phyloP scores from a whole-genome alignment of 129 eudicot genomes.

The Glebionis coronaria region DNA sequence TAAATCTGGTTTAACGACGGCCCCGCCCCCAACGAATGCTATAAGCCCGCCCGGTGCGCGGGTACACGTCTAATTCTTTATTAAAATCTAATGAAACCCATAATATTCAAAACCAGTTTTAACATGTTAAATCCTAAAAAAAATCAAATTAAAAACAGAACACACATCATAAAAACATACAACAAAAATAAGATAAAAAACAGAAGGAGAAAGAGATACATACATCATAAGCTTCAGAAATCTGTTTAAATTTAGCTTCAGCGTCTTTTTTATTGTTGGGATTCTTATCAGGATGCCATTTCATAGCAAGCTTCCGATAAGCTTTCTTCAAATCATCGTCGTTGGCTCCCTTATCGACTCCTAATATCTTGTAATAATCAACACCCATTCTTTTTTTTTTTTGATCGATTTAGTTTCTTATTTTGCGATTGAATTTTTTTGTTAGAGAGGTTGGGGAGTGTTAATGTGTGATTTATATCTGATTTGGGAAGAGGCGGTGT shows the following conservation, averaged over 20 bases:
- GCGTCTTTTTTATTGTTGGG: constrained; percentile 54
- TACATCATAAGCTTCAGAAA: constrained; percentile 74
- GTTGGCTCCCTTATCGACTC: constrained; percentile 51
- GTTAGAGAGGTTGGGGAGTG: background rate
- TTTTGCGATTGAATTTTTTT: background rate
- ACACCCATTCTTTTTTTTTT: constrained; percentile 36
- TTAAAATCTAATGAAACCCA: too few species aligned
- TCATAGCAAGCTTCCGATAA: constrained; percentile 67
- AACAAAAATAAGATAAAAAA: background rate
- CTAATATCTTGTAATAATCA: constrained; percentile 52
- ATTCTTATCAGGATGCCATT: constrained; percentile 77
- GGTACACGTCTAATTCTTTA: too few species aligned
- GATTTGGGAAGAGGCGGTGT: background rate
- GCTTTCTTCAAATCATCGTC: constrained; percentile 74
- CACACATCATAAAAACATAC: too few species aligned
- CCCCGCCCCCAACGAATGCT: too few species aligned
- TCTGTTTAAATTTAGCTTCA: constrained; percentile 62
- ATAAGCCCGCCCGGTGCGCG: too few species aligned
- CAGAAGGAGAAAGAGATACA: background rate
- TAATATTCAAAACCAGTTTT: too few species aligned
- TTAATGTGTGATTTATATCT: background rate
- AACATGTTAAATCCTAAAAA: too few species aligned
- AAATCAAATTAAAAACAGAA: too few species aligned
- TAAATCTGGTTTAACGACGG: too few species aligned
- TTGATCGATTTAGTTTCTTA: constrained; percentile 7